Base-by-base conservation (phyloP, 1,284 basidiomycete species). In the Pholiota adiposa region DNA sequence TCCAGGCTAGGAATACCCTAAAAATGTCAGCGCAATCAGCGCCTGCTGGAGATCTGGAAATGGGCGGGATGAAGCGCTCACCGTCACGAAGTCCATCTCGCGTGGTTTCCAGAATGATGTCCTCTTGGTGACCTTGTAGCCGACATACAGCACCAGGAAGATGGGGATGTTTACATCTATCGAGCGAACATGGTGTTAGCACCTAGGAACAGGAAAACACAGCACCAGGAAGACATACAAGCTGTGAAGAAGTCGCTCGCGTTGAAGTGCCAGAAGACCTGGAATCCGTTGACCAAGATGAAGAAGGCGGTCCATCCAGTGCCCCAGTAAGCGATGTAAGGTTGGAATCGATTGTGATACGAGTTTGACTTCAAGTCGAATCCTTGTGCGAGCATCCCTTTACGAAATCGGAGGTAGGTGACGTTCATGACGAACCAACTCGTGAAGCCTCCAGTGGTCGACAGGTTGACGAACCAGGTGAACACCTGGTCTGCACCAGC, bases 331-430 rank as follows among this genome's bases (percentile, higher is more conserved):
- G 85, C 80, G 12, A 85, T 71, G 65, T 80, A 89, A 2, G 87
- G 87, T 71, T 90, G 82, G 43, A 81, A 68, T 25, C 71, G 61
- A 54, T 84, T 81, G 53, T 75, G 67, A 72, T 85, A 92, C 0
- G 86, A 83, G 23, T 93, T 83, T 5, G 75, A 75, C 14, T 71
- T 76, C 41, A 87, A 75, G 62, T 86, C 80, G 63, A 85, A 81
- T 5, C 87, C 88, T 71, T 93, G 92, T 0, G 79, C 84, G 62
- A 81, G 80, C 73, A 89, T 77, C 44, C 90, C 92, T 63, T 73
- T 75, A 86, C 84, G 85, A 83, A 93, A 94, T 73, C 82, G 85
- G 56, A 92, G 70, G 74, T 91, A 94, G 2, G 89, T 87, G 41
- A 89, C 58, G 68, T 89, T 86, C 73, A 94, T 92, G 54, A 83